Percentiles rank a stretch among this genome's conserved stretches.
phyloP scores from a whole-genome alignment of 2,329 filamentous ascomycete species.

The Colletotrichum sp. region DNA sequence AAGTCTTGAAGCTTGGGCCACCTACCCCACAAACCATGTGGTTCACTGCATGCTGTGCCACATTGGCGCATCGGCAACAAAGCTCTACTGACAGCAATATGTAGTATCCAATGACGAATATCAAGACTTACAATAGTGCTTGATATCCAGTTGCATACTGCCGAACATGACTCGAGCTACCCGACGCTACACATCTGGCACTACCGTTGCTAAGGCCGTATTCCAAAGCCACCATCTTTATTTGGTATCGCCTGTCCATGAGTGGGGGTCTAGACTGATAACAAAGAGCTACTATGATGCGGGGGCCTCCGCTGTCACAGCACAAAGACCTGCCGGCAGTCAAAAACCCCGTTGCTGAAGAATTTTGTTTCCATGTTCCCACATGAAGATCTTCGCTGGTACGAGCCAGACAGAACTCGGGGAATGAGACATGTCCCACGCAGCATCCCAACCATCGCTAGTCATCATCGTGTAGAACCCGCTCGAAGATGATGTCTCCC shows the following conservation, averaged over 20 bases:
- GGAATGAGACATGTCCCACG: not conserved
- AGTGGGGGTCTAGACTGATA: not conserved
- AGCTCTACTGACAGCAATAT: not conserved
- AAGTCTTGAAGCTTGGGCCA: not conserved
- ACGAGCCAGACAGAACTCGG: not conserved
- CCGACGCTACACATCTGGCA: not conserved
- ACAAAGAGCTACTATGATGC: not conserved
- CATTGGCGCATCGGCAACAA: not conserved
- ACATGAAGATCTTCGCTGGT: not conserved
- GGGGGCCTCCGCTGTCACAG: not conserved
- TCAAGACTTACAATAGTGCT: not conserved
- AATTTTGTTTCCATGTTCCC: not conserved
- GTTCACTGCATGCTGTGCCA: not conserved
- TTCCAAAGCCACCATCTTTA: not conserved
- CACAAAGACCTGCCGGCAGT: conserved; percentile 2
- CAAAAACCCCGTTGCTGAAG: not conserved
- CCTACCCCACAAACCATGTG: not conserved
- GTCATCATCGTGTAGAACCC: not conserved
- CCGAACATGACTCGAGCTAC: not conserved
- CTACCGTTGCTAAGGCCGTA: not conserved
- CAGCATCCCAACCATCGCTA: not conserved
- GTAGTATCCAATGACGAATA: not conserved
- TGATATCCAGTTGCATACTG: not conserved
- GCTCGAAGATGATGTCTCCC: not conserved
- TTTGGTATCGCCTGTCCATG: not conserved